Evolutionary conservation across 1,139 yeast genomes (phyloP).

Genomic region (Suhomyces wounanorum): DNA sequence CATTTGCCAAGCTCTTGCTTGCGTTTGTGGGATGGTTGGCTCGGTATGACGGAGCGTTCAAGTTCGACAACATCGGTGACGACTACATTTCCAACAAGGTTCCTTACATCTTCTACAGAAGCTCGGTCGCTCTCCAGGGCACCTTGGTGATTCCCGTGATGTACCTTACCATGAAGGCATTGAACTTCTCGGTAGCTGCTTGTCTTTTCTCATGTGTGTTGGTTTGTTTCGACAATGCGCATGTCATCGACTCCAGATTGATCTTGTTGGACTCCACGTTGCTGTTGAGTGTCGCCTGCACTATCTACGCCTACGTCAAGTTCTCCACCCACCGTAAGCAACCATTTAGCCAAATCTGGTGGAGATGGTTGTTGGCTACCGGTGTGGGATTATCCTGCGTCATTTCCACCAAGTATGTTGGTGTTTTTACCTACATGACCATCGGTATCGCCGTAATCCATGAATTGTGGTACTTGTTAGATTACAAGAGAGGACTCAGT

Average conservation of each 20-base stretch:
- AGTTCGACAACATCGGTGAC: slow-evolving; percentile 90
- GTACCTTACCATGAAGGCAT: slow-evolving; percentile 79
- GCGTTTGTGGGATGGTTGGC: slow-evolving; percentile 88
- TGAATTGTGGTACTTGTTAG: slow-evolving; percentile 87
- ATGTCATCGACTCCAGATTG: slow-evolving; percentile 85
- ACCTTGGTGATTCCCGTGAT: slow-evolving; percentile 78
- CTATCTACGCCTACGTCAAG: slow-evolving; percentile 75
- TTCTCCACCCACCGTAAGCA: slow-evolving; percentile 69
- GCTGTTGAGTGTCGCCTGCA: slow-evolving; percentile 75
- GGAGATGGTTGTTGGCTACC: slow-evolving; percentile 80
- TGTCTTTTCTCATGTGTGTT: slow-evolving; percentile 79
- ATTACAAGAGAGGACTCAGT: slow-evolving; percentile 67
- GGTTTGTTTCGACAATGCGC: slow-evolving; percentile 88
- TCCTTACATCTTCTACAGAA: slow-evolving; percentile 87
- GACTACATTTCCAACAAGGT: slow-evolving; percentile 73
- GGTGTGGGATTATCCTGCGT: slow-evolving; percentile 89
- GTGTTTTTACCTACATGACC: slow-evolving; percentile 85
- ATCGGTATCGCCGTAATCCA: slow-evolving; percentile 82
- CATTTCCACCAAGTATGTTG: slow-evolving; percentile 93
- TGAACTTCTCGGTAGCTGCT: slow-evolving; percentile 77
- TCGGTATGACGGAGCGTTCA: slow-evolving; percentile 88
- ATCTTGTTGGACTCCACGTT: slow-evolving; percentile 90
- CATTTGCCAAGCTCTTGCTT: slow-evolving; percentile 89
- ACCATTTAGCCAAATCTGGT: slow-evolving; percentile 77
- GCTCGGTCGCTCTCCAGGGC: slow-evolving; percentile 81